Conservation (phyloP, 345 rosid species). For the Firmiana major region DNA sequence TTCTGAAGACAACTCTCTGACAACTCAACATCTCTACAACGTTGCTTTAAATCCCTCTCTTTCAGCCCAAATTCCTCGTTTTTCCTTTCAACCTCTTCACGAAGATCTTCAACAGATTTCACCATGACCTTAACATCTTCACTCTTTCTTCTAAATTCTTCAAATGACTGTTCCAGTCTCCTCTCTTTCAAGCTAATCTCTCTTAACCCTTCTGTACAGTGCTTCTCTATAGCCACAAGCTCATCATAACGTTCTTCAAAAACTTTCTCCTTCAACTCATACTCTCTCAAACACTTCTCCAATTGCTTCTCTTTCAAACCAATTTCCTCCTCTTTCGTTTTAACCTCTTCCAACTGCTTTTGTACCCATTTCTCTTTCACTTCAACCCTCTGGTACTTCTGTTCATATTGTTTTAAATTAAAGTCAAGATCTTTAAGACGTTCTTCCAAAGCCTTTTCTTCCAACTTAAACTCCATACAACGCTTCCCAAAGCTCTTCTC, state of each 20-base stretch:
- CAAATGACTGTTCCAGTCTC: neutral
- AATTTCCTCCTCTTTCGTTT: neutral
- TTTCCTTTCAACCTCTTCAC: neutral
- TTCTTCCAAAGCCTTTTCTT: neutral
- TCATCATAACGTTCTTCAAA: slow-evolving; percentile 6
- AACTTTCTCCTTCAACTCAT: slow-evolving; percentile 11
- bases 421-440: neutral
- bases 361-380: neutral
- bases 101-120: neutral
- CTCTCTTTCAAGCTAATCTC: neutral
- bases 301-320: neutral
- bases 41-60: neutral
- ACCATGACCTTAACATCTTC: neutral
- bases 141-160: neutral
- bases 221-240: slow-evolving; percentile 23
- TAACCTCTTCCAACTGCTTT: neutral
- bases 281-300: neutral
- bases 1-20: neutral
- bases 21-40: neutral
- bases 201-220: neutral
- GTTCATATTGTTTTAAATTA: neutral
- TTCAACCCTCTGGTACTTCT: neutral
- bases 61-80: neutral
- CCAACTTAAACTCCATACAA: neutral
- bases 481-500: neutral